Evolutionary conservation across 495 filamentous ascomycete species (phyloP).

Genomic region (Bryoglossum gracile): DNA sequence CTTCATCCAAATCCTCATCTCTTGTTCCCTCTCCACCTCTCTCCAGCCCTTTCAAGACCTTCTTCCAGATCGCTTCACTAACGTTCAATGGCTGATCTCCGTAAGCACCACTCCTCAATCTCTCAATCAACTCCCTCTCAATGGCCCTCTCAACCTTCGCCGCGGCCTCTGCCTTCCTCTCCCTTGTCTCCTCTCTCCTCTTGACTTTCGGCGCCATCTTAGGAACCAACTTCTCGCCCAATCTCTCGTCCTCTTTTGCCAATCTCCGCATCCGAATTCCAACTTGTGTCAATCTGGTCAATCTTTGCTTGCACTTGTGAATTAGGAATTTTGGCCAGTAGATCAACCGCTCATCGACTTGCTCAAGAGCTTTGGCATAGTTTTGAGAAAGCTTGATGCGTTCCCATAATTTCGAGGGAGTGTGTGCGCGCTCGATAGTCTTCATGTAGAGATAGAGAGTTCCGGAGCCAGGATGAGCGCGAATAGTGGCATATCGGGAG

Average conservation of each 20-base stretch:
- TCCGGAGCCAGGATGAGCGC: slow-evolving; percentile 71
- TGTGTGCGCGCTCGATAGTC: slow-evolving; percentile 83
- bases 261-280: slow-evolving; percentile 76
- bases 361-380: slow-evolving; percentile 79
- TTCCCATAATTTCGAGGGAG: slow-evolving; percentile 92
- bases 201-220: slow-evolving; percentile 89
- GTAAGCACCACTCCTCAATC: slow-evolving; percentile 87
- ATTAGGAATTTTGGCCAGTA: slow-evolving; percentile 96
- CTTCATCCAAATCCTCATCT: slow-evolving; percentile 82
- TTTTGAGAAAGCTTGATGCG: slow-evolving; percentile 83
- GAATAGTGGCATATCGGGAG: slow-evolving; percentile 89
- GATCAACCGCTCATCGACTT: slow-evolving; percentile 80
- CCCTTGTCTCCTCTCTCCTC: slow-evolving; percentile 79
- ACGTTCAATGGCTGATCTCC: slow-evolving; percentile 92
- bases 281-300: slow-evolving; percentile 91
- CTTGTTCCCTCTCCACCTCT: slow-evolving; percentile 71
- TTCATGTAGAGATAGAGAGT: slow-evolving; percentile 96
- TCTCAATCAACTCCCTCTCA: slow-evolving; percentile 90
- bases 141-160: slow-evolving; percentile 95
- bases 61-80: slow-evolving; percentile 93
- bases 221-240: slow-evolving; percentile 87
- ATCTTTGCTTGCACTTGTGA: slow-evolving; percentile 96
- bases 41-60: slow-evolving; percentile 87
- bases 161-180: slow-evolving; percentile 87
- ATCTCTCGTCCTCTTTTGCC: slow-evolving; percentile 76